phyloP scores from a whole-genome alignment of 1,284 basidiomycete genomes.

The Ganoderma leucocontextum region DNA sequence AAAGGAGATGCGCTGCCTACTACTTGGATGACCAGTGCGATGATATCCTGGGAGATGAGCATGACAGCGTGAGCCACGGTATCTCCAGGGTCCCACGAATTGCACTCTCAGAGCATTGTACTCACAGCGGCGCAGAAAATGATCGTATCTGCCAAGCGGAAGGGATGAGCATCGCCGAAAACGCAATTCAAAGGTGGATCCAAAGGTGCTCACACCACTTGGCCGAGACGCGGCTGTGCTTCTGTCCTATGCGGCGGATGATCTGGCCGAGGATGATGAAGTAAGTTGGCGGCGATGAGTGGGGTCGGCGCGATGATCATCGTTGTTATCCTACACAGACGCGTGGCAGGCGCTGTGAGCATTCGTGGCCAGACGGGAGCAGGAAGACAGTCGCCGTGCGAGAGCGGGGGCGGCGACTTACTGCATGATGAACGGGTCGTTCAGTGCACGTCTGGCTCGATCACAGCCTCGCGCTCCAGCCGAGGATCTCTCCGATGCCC shows the following conservation, averaged over 20 bases:
- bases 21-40: conserved; percentile 62
- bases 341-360: not conserved
- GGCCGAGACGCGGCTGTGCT: conserved; percentile 41
- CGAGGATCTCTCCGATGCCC: conserved; percentile 46
- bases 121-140: conserved; percentile 57
- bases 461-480: conserved; percentile 49
- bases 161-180: not conserved
- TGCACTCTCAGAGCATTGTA: not conserved
- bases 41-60: conserved; percentile 50
- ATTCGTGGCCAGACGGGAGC: not conserved
- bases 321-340: conserved; percentile 44
- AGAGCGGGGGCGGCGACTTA: conserved; percentile 31
- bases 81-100: no score
- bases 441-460: conserved; percentile 39
- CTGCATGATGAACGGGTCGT: conserved; percentile 51
- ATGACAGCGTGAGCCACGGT: not conserved
- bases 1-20: conserved; percentile 60
- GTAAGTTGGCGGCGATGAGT: conserved; percentile 55
- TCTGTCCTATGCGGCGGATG: conserved; percentile 49
- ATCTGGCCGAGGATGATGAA: conserved; percentile 57
- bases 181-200: no score
- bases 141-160: conserved; percentile 50
- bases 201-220: conserved; percentile 48
- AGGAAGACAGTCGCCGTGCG: not conserved
- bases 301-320: conserved; percentile 58